Evolutionary conservation across 2,329 filamentous ascomycete species (phyloP).

Genomic region (Botrytis hyacinthi): DNA sequence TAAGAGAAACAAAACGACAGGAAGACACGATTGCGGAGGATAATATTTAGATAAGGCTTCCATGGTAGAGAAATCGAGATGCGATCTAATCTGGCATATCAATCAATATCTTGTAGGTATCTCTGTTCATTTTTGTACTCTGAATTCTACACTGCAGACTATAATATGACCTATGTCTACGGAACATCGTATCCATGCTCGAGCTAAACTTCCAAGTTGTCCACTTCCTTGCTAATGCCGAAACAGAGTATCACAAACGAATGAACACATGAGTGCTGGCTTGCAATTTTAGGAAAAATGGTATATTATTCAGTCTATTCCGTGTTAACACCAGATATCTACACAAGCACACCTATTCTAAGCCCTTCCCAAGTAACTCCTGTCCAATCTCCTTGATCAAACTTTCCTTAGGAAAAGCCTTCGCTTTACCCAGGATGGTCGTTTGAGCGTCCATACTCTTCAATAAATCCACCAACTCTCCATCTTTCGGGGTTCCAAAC

Average conservation of each 20-base stretch:
- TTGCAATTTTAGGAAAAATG: not conserved
- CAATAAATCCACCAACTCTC: constrained; percentile 78
- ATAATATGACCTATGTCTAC: not conserved
- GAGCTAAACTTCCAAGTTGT: not conserved
- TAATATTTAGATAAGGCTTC: not conserved
- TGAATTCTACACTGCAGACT: not conserved
- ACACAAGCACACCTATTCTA: constrained; percentile 17
- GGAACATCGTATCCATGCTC: not conserved
- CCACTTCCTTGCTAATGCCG: not conserved
- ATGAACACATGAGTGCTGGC: not conserved
- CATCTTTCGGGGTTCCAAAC: constrained; percentile 66
- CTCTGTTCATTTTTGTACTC: not conserved
- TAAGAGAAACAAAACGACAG: not conserved
- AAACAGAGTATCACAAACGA: not conserved
- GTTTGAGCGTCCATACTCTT: constrained; percentile 71
- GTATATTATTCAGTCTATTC: not conserved
- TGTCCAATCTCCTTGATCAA: constrained; percentile 52
- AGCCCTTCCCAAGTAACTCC: constrained; percentile 43
- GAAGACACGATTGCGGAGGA: not conserved
- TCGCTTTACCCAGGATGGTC: constrained; percentile 58
- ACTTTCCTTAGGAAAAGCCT: constrained; percentile 54
- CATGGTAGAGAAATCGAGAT: not conserved
- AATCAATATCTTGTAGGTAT: not conserved
- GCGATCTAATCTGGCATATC: not conserved
- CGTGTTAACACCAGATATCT: not conserved